phyloP scores from a whole-genome alignment of 2,329 filamentous ascomycete species.

The Pseudogymnoascus sp. region DNA sequence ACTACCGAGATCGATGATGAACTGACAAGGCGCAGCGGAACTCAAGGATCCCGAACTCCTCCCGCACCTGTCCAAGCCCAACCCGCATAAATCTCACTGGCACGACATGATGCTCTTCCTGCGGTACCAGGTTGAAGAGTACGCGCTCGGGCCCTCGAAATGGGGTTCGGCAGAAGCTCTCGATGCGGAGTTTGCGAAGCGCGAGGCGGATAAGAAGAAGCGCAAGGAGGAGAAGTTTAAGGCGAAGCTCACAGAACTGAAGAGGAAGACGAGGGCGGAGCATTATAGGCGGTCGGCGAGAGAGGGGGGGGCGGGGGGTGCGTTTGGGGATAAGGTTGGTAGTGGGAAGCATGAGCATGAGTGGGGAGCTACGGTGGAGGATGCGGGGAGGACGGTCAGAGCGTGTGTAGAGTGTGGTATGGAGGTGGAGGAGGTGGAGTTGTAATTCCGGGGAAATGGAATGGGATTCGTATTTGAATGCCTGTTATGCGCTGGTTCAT shows the following conservation, averaged over 20 bases:
- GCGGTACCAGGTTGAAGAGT: slow-evolving; percentile 88
- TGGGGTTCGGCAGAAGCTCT: slow-evolving; percentile 84
- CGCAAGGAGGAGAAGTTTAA: slow-evolving; percentile 90
- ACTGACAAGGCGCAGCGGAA: slow-evolving; percentile 51
- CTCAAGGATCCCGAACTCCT: slow-evolving; percentile 81
- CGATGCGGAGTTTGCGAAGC: slow-evolving; percentile 78
- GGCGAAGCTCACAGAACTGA: slow-evolving; percentile 78
- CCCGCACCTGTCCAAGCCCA: slow-evolving; percentile 80
- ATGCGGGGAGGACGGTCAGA: slow-evolving; percentile 70
- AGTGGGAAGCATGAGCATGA: slow-evolving; percentile 77
- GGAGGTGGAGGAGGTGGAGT: slow-evolving; percentile 63
- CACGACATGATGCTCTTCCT: slow-evolving; percentile 99
- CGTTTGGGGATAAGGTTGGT: slow-evolving; percentile 71
- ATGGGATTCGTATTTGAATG: background rate
- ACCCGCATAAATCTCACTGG: slow-evolving; percentile 93
- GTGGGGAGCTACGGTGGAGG: slow-evolving; percentile 66
- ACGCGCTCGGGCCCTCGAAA: slow-evolving; percentile 72
- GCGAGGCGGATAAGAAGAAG: slow-evolving; percentile 71
- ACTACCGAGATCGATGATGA: background rate
- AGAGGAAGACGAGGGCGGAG: slow-evolving; percentile 87
- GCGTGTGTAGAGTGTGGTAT: slow-evolving; percentile 68
- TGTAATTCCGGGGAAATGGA: slow-evolving; percentile 12
- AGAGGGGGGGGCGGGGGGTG: slow-evolving; percentile 38
- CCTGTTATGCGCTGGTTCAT: background rate
- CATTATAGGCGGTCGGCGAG: slow-evolving; percentile 69